These are phyloP conservation scores for Orbilia blumenaviensis DNA, from an alignment of 2,329 filamentous ascomycete genomes.

Conservation along the genomic window DNA sequence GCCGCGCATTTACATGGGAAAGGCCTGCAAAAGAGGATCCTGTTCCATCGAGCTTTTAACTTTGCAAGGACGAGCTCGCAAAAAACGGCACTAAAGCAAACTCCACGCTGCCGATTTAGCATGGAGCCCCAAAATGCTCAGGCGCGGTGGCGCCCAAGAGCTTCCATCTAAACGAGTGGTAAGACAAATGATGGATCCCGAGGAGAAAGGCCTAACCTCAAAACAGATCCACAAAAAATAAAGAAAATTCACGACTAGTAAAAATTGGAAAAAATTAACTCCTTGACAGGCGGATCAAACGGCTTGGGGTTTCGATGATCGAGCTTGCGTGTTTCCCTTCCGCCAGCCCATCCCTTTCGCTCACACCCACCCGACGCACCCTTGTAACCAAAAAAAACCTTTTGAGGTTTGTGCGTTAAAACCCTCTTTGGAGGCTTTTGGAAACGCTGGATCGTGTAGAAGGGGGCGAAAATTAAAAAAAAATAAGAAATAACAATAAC, in stretches of 20 bases:
- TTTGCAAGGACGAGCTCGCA: constrained; percentile 32
- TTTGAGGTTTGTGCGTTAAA: constrained; percentile 34
- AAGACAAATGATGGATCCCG: constrained; percentile 10
- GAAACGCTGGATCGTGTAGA: constrained; percentile 35
- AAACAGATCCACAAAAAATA: background rate
- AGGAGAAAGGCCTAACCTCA: constrained; percentile 35
- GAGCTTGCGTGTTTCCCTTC: constrained; percentile 49
- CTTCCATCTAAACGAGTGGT: constrained; percentile 23
- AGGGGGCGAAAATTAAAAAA: background rate
- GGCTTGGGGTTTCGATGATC: constrained; percentile 46
- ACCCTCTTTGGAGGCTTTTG: constrained; percentile 31
- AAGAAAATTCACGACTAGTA: too few relatives aligned
- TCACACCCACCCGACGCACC: constrained; percentile 20
- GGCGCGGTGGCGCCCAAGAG: constrained; percentile 40
- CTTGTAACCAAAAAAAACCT: constrained; percentile 1
- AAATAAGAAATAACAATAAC: background rate
- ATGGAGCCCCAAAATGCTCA: constrained; percentile 43
- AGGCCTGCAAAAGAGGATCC: constrained; percentile 6
- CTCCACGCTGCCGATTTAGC: constrained; percentile 30
- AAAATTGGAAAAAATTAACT: constrained; percentile 2
- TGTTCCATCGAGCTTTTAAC: constrained; percentile 22
- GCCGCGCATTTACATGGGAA: constrained; percentile 53
- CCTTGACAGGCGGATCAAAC: constrained; percentile 49
- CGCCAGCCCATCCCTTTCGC: constrained; percentile 16
- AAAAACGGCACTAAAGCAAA: constrained; percentile 48